These are phyloP conservation scores for Syzygium oleosum DNA, from an alignment of 345 rosid genomes.

Conservation along the genomic window DNA sequence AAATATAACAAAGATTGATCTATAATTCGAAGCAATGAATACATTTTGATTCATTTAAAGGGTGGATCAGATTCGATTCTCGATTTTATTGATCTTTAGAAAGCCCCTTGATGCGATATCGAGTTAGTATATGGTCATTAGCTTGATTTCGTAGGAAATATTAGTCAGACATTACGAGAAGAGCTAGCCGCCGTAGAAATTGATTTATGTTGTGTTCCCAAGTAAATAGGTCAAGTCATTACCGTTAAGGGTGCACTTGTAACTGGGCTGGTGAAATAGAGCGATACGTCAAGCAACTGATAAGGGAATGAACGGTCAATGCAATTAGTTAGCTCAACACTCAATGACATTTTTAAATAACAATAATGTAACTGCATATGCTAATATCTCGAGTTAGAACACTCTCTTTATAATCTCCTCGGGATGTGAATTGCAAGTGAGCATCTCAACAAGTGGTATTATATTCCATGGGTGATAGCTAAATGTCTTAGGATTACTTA, in stretches of 20 bases:
- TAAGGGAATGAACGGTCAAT: background rate
- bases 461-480: background rate
- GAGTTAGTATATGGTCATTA: background rate
- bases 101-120: background rate
- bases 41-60: background rate
- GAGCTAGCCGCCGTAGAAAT: background rate
- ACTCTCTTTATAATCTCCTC: background rate
- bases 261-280: background rate
- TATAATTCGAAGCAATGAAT: background rate
- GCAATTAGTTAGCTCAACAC: background rate
- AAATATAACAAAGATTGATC: background rate
- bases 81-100: background rate
- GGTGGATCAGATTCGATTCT: too few species aligned
- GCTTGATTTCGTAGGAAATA: background rate
- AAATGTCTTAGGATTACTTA: background rate
- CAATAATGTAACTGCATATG: fast-evolving
- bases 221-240: background rate
- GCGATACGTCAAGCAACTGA: background rate
- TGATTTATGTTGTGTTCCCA: background rate
- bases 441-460: background rate
- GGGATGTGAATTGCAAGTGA: background rate
- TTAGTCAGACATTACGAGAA: background rate
- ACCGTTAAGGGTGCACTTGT: background rate
- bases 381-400: background rate
- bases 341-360: background rate